phyloP scores from a whole-genome alignment of 2,329 filamentous ascomycete species.

The Pseudocercospora fuligena region DNA sequence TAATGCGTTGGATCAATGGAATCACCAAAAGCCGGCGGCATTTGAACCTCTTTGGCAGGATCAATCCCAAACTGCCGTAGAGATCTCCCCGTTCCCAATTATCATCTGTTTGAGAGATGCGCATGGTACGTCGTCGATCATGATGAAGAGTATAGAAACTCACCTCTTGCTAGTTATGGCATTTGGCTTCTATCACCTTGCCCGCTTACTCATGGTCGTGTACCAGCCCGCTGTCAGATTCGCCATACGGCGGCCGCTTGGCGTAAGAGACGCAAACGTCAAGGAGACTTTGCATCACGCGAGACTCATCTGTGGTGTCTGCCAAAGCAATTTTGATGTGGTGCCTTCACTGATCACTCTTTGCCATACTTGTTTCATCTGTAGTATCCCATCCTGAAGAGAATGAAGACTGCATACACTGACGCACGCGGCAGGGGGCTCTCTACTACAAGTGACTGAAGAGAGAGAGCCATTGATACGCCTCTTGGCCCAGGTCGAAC shows the following conservation, averaged over 20 bases:
- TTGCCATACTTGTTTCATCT: constrained; percentile 7
- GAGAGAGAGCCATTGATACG: constrained; percentile 2
- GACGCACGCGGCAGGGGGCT: background rate
- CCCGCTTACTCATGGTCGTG: constrained; percentile 18
- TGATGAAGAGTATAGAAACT: constrained; percentile 5
- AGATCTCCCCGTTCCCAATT: background rate
- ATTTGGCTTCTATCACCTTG: constrained; percentile 23
- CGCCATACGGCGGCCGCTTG: constrained; percentile 3
- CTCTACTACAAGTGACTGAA: constrained; percentile 1
- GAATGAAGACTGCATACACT: background rate
- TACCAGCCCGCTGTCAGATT: constrained; percentile 2
- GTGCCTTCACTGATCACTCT: constrained; percentile 5
- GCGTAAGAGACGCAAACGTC: background rate
- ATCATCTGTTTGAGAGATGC: background rate
- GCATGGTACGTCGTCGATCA: constrained; percentile 3
- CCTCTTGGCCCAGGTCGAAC: constrained; percentile 1
- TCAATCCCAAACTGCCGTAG: background rate
- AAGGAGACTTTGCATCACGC: constrained; percentile 6
- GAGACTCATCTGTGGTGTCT: constrained; percentile 7
- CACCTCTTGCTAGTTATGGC: constrained; percentile 19
- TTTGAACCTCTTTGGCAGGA: constrained; percentile 4
- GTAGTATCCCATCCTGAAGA: background rate
- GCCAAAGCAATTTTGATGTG: constrained; percentile 7
- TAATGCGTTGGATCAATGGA: constrained; percentile 6
- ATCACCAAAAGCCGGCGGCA: constrained; percentile 4